Conservation (phyloP, 2,329 filamentous ascomycete species). For the Aspergillus uvarum region DNA sequence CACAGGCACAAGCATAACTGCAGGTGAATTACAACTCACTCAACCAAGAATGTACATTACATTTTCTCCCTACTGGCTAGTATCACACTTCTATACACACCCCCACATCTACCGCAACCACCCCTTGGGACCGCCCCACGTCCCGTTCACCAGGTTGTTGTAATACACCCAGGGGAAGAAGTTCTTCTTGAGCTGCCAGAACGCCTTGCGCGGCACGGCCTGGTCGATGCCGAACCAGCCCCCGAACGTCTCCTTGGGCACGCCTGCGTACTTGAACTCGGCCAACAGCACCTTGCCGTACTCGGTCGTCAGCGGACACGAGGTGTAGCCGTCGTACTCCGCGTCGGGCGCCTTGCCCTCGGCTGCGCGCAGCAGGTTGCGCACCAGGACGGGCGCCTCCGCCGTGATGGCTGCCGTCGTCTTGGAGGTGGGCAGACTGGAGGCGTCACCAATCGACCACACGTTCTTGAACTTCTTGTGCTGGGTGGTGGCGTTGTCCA, state of each 20-base stretch:
- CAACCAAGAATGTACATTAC: too few species aligned
- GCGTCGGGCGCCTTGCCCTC: constrained; percentile 49
- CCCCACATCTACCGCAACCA: constrained; percentile 30
- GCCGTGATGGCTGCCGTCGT: constrained; percentile 56
- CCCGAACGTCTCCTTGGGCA: constrained; percentile 63
- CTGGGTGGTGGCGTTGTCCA: constrained; percentile 53
- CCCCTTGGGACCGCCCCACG: constrained; percentile 61
- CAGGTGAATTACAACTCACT: too few species aligned
- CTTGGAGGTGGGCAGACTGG: constrained; percentile 60
- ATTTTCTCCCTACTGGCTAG: background rate
- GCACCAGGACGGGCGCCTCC: constrained; percentile 53
- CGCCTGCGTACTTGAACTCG: constrained; percentile 65
- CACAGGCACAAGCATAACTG: too few species aligned
- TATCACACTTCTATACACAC: background rate
- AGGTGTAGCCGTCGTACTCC: constrained; percentile 57
- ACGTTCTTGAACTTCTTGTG: constrained; percentile 58
- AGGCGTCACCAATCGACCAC: constrained; percentile 61
- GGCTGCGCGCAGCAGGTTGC: constrained; percentile 47
- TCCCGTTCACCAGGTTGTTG: constrained; percentile 60
- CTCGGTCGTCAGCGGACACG: constrained; percentile 55
- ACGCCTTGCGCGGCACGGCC: constrained; percentile 54
- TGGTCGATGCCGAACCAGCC: constrained; percentile 59
- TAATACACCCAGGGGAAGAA: constrained; percentile 68
- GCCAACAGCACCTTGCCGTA: constrained; percentile 64
- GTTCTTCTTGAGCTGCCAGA: constrained; percentile 65